Evolutionary conservation across 345 rosid genomes (phyloP).

Genomic region (Mangifera indica): DNA sequence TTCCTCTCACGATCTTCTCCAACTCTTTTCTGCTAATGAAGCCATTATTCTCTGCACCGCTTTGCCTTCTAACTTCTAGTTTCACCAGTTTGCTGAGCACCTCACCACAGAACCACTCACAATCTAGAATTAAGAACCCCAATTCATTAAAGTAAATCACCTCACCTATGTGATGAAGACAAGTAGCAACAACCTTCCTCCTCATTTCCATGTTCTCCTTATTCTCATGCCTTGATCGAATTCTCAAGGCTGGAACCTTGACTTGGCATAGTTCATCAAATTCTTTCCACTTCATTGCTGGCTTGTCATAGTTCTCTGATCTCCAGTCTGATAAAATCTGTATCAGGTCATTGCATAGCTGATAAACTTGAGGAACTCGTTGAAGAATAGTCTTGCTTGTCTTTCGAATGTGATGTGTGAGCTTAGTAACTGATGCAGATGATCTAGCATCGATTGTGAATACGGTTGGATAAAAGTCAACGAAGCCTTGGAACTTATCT

Average conservation of each 20-base stretch:
- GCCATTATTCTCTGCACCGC: constrained; percentile 51
- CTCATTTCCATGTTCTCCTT: constrained; percentile 64
- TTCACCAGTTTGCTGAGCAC: constrained; percentile 76
- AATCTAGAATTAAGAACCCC: constrained; percentile 71
- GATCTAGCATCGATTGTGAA: constrained; percentile 96
- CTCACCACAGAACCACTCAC: constrained; percentile 86
- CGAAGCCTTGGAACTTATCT: constrained; percentile 74
- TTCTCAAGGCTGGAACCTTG: constrained; percentile 71
- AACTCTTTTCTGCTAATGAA: constrained; percentile 67
- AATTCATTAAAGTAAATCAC: constrained; percentile 76
- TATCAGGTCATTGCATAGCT: constrained; percentile 77
- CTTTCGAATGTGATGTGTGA: constrained; percentile 67
- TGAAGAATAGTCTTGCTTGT: constrained; percentile 73
- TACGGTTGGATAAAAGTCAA: constrained; percentile 77
- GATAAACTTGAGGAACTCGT: constrained; percentile 86
- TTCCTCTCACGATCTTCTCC: constrained; percentile 73
- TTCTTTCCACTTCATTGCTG: constrained; percentile 89
- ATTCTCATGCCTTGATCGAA: constrained; percentile 70
- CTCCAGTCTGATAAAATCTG: constrained; percentile 87
- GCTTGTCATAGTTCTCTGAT: constrained; percentile 65
- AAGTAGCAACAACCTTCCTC: constrained; percentile 72
- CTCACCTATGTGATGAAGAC: constrained; percentile 91
- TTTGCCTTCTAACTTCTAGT: constrained; percentile 64
- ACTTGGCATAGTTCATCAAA: constrained; percentile 78
- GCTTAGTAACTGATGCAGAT: constrained; percentile 71